A percentile compares a stretch with the other conserved stretches of the same genome.
Evolutionary conservation across 1,284 basidiomycete species (phyloP).

Genomic region (Malassezia caprae): DNA sequence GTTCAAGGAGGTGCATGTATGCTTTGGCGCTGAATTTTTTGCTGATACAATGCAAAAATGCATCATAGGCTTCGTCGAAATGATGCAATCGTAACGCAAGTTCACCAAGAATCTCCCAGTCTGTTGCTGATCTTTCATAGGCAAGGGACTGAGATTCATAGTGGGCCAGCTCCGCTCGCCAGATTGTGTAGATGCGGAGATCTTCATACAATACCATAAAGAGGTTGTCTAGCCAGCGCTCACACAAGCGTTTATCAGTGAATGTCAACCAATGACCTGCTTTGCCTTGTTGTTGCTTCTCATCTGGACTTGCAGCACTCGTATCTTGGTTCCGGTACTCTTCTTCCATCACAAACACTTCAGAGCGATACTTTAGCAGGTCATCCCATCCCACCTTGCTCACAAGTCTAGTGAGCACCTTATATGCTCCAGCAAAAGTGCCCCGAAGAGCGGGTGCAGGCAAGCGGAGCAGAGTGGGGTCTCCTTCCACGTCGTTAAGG

Average conservation of each 20-base stretch:
- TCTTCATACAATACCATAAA: slow-evolving; percentile 99
- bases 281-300: slow-evolving; percentile 11
- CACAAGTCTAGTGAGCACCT: slow-evolving; percentile 76
- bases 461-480: slow-evolving; percentile 79
- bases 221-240: slow-evolving; percentile 93
- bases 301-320: background rate
- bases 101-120: slow-evolving; percentile 98
- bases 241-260: slow-evolving; percentile 89
- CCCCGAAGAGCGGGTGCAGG: slow-evolving; percentile 88
- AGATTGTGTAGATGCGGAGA: slow-evolving; percentile 97
- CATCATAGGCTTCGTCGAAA: slow-evolving; percentile 94
- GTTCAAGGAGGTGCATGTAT: slow-evolving; percentile 81
- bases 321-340: slow-evolving; percentile 61
- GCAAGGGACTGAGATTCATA: slow-evolving; percentile 95
- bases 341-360: slow-evolving; percentile 98
- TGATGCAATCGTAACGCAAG: slow-evolving; percentile 82
- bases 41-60: slow-evolving; percentile 86
- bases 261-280: slow-evolving; percentile 65
- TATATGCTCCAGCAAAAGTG: slow-evolving; percentile 90
- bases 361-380: slow-evolving; percentile 79
- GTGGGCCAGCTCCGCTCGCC: slow-evolving; percentile 95
- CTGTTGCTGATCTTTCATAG: slow-evolving; percentile 86
- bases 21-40: slow-evolving; percentile 80
- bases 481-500: slow-evolving; percentile 79
- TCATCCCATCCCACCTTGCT: slow-evolving; percentile 97